phyloP scores from a whole-genome alignment of 106 monocot genomes.

The Apostasia ramifera region DNA sequence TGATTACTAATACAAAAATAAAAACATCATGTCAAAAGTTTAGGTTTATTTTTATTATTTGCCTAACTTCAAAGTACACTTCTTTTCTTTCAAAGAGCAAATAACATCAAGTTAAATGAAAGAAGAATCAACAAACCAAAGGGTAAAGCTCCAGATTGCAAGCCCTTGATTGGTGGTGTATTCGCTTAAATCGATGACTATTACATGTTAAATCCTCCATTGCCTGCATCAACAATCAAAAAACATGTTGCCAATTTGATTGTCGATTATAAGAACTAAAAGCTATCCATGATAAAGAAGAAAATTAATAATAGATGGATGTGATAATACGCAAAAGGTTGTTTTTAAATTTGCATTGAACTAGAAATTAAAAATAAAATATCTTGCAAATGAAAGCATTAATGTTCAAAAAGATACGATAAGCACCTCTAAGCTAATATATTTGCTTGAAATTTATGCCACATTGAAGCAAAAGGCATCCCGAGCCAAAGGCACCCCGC shows the following conservation, averaged over 20 bases:
- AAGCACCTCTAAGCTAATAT: background rate
- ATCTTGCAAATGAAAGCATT: no score
- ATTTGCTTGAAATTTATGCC: background rate
- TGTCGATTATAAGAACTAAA: no score
- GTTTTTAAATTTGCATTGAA: no score
- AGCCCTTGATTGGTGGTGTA: constrained; percentile 49
- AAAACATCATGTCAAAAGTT: background rate
- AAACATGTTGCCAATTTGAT: background rate
- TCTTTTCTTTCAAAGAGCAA: background rate
- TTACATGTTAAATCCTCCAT: constrained; percentile 62
- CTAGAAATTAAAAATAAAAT: no score
- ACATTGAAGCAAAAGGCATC: no score
- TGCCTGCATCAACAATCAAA: constrained; percentile 30
- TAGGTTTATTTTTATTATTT: background rate
- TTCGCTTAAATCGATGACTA: constrained; percentile 59
- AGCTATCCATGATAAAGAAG: no score
- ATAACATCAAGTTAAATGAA: background rate
- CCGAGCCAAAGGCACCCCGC: no score
- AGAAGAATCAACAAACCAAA: constrained; percentile 56
- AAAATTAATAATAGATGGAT: no score
- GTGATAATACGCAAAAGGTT: no score
- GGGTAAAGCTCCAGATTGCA: constrained; percentile 54
- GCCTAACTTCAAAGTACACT: background rate
- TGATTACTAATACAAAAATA: no score
- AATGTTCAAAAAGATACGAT: no score